phyloP scores from a whole-genome alignment of 495 filamentous ascomycete species.

The Aspergillus campestris region DNA sequence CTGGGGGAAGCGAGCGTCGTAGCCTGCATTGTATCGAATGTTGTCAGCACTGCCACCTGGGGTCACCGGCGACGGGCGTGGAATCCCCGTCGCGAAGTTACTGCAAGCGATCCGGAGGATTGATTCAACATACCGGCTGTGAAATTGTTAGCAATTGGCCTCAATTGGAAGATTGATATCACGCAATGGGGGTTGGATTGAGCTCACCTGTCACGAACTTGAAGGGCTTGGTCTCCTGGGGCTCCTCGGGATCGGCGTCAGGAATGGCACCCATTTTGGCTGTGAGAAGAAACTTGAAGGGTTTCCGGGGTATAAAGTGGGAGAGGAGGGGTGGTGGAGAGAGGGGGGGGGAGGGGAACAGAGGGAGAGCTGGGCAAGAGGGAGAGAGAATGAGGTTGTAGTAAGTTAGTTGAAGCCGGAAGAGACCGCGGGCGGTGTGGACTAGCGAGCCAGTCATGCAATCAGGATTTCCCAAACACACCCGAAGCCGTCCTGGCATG shows the following conservation, averaged over 20 bases:
- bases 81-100: conserved; percentile 5
- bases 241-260: conserved; percentile 83
- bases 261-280: conserved; percentile 45
- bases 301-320: conserved; percentile 11
- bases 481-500: conserved; percentile 23
- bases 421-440: conserved; percentile 32
- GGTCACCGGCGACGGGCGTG: conserved; percentile 1
- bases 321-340: conserved; percentile 10
- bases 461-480: conserved; percentile 29
- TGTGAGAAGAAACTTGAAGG: conserved; percentile 7
- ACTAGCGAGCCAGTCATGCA: conserved; percentile 39
- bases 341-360: conserved; percentile 8
- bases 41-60: conserved; percentile 22
- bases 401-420: conserved; percentile 25
- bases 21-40: conserved; percentile 52
- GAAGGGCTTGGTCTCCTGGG: conserved; percentile 92
- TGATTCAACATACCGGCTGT: conserved; percentile 36
- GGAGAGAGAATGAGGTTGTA: conserved; percentile 18
- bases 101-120: conserved; percentile 9
- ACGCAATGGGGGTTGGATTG: conserved; percentile 14
- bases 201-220: conserved; percentile 98
- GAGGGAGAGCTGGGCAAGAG: conserved; percentile 13
- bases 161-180: conserved; percentile 18
- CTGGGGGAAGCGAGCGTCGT: conserved; percentile 98
- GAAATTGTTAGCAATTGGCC: conserved; percentile 40